Evolutionary conservation across 257 asterid species (phyloP).

Genomic region (Solanum ahanhuiri): DNA sequence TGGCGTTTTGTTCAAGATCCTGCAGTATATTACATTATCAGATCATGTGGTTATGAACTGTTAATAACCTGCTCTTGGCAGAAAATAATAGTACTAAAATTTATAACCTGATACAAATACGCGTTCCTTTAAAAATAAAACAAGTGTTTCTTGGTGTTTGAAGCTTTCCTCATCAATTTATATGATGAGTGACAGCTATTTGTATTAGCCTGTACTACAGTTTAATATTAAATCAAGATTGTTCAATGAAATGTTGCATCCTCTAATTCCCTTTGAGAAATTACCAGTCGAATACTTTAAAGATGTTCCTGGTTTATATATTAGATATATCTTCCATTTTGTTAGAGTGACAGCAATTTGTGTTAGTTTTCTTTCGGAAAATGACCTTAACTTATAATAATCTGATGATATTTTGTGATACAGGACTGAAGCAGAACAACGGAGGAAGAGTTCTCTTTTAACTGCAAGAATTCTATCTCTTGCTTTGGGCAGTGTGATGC

Average conservation of each 20-base stretch:
- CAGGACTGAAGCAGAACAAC: conserved; percentile 37
- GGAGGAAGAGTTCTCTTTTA: conserved; percentile 30
- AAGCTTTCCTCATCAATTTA: not conserved
- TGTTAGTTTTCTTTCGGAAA: not conserved
- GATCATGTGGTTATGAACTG: too few relatives aligned
- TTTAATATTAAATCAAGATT: too few relatives aligned
- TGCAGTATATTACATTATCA: too few relatives aligned
- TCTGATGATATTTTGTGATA: not conserved
- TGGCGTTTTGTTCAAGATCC: too few relatives aligned
- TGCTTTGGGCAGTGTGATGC: conserved; percentile 62
- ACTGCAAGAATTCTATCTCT: conserved; percentile 45
- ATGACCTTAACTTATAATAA: not conserved
- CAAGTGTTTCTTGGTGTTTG: not conserved
- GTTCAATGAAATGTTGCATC: too few relatives aligned
- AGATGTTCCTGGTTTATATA: too few relatives aligned
- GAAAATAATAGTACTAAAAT: not conserved
- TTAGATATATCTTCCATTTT: too few relatives aligned
- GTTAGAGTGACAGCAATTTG: too few relatives aligned
- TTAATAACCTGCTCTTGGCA: not conserved
- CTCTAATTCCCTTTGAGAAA: too few relatives aligned
- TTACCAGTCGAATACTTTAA: too few relatives aligned
- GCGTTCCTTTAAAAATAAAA: not conserved
- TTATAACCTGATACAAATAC: not conserved
- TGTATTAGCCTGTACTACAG: too few relatives aligned
- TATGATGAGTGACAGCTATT: not conserved